Base-by-base conservation (phyloP, 768 basidiomycete species). In the Calocybe indica region DNA sequence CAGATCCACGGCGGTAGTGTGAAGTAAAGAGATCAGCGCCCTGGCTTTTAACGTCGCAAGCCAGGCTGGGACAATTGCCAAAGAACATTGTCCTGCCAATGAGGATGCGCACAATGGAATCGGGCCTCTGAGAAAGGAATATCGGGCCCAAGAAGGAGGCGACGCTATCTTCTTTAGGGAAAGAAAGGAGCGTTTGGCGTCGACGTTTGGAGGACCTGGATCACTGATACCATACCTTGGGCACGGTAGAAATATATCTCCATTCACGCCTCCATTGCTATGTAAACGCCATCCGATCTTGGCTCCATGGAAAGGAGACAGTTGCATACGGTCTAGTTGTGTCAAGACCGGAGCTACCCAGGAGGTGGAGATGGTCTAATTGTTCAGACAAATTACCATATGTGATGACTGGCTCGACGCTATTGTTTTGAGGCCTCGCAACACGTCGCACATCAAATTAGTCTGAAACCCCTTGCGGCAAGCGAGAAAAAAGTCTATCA, bases 1-100 rank as follows among this genome's bases (percentile, higher is more conserved):
- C 66, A 67, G 67, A 68, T 67, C 68, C 65, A 67, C 65, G 68
- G 64, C 69, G 64, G 62, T 55, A 59, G 54, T 66, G 59, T 56
- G 62, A 58, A 45, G 51, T 57, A 55, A 56, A 54, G 58, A 57
- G 52, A 54, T 58, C 51, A 48, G 54, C 54, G 53, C 61, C 55
- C 48, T 44, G 38, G 53, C 52, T 63, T 64, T 65, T 65, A 65
- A 66, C 47, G 55, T 56, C 52, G 56, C 50, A 46, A 46, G 50
- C 43, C 35, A 55, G 46, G 37, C 49, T 50, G 47, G 50, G 50
- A 52, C 54, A 64, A 66, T 69, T 68, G 64, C 63, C 53, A 62
- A 53, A 43, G 45, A 59, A 59, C 56, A 62, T 51, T 53, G 50
- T 54, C 51, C 43, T 51, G 45, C 37, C 52, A 40, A 53, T 54